phyloP scores from a whole-genome alignment of 139 green algal genomes.

The Spirogloea muscicola region DNA sequence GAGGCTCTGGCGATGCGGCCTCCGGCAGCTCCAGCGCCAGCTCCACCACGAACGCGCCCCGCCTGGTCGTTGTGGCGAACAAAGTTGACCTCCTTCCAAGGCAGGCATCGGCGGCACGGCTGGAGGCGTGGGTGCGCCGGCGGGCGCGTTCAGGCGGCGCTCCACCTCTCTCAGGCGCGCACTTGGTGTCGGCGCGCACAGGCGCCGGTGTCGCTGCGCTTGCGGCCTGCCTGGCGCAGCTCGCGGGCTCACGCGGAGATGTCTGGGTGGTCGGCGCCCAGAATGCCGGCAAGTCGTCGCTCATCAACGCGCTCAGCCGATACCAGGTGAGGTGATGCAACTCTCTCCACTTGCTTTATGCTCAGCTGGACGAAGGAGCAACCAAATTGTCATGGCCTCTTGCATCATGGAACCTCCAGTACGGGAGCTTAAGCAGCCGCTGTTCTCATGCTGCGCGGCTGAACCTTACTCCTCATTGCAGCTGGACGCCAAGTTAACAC shows the following conservation, averaged over 20 bases:
- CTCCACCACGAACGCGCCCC: constrained; percentile 16
- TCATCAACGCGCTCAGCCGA: constrained; percentile 85
- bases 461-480: no score
- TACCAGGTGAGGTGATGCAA: no score
- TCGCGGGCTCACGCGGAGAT: constrained; percentile 62
- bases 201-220: constrained; percentile 9
- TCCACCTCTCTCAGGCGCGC: constrained; percentile 55
- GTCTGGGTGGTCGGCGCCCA: constrained; percentile 89
- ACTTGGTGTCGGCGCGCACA: constrained; percentile 36
- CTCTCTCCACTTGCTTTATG: no score
- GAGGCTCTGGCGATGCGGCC: no score
- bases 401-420: no score
- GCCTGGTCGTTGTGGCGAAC: constrained; percentile 85
- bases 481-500: no score
- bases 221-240: not conserved
- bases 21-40: no score
- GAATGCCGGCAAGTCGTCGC: constrained; percentile 88
- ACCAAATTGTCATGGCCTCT: no score
- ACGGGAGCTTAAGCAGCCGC: no score
- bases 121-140: constrained; percentile 62
- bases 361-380: no score
- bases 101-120: constrained; percentile 10
- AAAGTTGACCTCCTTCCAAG: constrained; percentile 63
- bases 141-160: constrained; percentile 54
- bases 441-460: no score